These are phyloP conservation scores for Trifolium fragiferum DNA, from an alignment of 306 rosid species.

Conservation along the genomic window DNA sequence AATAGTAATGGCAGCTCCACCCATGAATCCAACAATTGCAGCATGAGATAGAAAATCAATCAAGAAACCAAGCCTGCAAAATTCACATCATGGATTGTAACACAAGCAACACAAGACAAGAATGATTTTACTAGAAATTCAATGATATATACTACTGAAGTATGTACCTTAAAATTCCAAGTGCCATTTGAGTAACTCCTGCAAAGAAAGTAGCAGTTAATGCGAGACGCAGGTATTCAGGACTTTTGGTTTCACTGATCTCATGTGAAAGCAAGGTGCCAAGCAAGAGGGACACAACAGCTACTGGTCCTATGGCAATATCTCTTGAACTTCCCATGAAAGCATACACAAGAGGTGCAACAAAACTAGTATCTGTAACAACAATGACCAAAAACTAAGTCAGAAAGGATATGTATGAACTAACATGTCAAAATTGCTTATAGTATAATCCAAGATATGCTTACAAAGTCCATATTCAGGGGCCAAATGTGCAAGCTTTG, in stretches of 20 bases:
- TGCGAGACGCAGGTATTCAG: conserved; percentile 59
- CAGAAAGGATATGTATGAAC: background rate
- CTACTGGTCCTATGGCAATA: conserved; percentile 84
- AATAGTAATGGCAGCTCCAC: conserved; percentile 87
- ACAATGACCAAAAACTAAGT: background rate
- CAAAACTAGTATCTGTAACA: conserved; percentile 72
- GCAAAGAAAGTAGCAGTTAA: conserved; percentile 89
- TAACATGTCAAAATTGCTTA: background rate
- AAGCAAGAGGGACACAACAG: conserved; percentile 85
- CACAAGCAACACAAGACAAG: conserved; percentile 1
- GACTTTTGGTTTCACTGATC: conserved; percentile 28
- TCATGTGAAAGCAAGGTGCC: conserved; percentile 58
- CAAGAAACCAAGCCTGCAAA: conserved; percentile 87
- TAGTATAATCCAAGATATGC: too few relatives aligned
- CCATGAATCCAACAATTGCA: conserved; percentile 94
- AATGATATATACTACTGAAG: background rate
- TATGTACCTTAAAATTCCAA: conserved; percentile 66
- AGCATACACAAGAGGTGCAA: conserved; percentile 77
- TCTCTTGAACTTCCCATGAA: conserved; percentile 88
- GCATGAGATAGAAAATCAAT: conserved; percentile 90
- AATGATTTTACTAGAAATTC: background rate
- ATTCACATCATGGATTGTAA: background rate
- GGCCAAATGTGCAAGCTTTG: conserved; percentile 57
- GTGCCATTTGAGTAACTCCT: conserved; percentile 68
- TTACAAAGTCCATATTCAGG: conserved; percentile 59